phyloP scores from a whole-genome alignment of 352 stramenopile species.

The Globisporangium takayamanum region DNA sequence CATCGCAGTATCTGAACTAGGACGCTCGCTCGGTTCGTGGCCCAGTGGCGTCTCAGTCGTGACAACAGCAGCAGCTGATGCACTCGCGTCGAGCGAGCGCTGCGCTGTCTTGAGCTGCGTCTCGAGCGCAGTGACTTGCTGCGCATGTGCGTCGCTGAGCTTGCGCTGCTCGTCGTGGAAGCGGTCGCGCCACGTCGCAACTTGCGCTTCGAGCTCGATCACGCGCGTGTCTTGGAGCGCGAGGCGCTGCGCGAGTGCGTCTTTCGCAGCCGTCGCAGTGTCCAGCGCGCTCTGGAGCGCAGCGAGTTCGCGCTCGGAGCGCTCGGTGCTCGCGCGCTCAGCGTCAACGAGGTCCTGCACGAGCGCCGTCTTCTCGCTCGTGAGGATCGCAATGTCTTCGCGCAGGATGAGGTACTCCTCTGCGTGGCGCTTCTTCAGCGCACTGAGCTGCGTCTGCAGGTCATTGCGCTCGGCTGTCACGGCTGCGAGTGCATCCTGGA shows the following conservation, averaged over 20 bases:
- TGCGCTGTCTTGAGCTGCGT: constrained; percentile 8
- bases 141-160: constrained; percentile 12
- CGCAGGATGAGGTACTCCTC: constrained; percentile 20
- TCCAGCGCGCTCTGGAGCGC: constrained; percentile 24
- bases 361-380: constrained; percentile 27
- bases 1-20: no score
- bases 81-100: not conserved
- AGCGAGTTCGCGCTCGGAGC: constrained; percentile 33
- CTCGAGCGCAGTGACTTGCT: constrained; percentile 12
- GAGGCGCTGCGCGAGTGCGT: constrained; percentile 38
- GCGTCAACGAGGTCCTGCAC: constrained; percentile 28
- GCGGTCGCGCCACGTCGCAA: constrained; percentile 22
- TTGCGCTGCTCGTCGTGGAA: constrained; percentile 22
- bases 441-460: constrained; percentile 17
- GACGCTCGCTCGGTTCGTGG: not conserved
- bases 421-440: constrained; percentile 16
- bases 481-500: no score
- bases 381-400: constrained; percentile 25
- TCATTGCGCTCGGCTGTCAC: constrained; percentile 12
- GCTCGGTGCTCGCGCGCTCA: constrained; percentile 24
- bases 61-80: not conserved
- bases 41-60: not conserved
- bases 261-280: constrained; percentile 31
- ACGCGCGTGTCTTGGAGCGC: constrained; percentile 39
- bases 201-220: constrained; percentile 24